Evolutionary conservation across 306 rosid species (phyloP), one percentile per base, ranked within the genome.

Genomic region (Cicer yamashitae): DNA sequence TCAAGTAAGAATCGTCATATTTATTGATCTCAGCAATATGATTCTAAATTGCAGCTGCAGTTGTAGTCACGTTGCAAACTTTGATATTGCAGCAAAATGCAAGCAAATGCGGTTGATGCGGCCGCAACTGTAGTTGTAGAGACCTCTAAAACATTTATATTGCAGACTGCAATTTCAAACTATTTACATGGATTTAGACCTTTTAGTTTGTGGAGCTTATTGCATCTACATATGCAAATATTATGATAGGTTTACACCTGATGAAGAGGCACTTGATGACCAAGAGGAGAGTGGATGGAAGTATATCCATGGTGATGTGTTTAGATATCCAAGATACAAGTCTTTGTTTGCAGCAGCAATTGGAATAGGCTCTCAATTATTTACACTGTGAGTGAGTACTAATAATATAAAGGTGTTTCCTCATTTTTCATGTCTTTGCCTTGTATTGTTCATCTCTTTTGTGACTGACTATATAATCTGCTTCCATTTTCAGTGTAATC

Each of bases 231-330:
- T 38, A 18, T 61, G 17, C 9, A 60, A 78, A 69, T 70, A 68
- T 52, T 22, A 10, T 11, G 68, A 47, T 54, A 86, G 86, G 77
- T 83, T 78, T 52, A 64, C 85, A 11, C 79, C 82, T 20, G 83
- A 85, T 59, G 88, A 78, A 76, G 86, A 84, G 70, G 83, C 83
- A 18, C 47, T 37, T 60, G 83, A 84, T 78, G 85, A 82, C 1
- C 77, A 78, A 14, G 88, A 85, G 47, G 83, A 78, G 66, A 78
- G 79, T 85, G 82, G 88, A 57, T 85, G 88, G 88, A 85, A 85
- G 65, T 63, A 78, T 38, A 78, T 84, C 10, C 88, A 77, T 78
- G 86, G 88, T 51, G 84, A 85, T 78, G 84, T 85, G 7, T 84
- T 84, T 43, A 84, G 88, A 77, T 85, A 74, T 41, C 83, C 88